Evolutionary conservation across 2,329 filamentous ascomycete genomes (phyloP).

Genomic region (Aspergillus sp.): DNA sequence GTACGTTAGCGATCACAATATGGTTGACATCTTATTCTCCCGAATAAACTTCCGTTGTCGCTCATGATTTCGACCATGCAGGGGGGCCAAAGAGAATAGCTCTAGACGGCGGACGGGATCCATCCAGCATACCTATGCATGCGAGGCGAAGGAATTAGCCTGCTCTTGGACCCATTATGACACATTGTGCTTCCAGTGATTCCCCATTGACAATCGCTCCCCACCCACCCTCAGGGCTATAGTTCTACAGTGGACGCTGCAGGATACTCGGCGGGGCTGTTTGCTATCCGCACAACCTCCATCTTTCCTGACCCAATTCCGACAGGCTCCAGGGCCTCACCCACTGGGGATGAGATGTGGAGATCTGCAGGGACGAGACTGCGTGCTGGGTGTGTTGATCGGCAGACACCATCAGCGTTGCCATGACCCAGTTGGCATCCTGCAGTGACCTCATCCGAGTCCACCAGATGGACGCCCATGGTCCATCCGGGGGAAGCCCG

Average conservation of each 20-base stretch:
- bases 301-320: no score
- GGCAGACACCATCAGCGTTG: slow-evolving; percentile 6
- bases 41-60: no score
- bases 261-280: background rate
- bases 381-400: slow-evolving; percentile 1
- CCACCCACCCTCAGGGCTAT: no score
- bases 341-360: background rate
- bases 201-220: background rate
- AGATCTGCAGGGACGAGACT: slow-evolving; percentile 14
- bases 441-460: slow-evolving; percentile 19
- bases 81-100: background rate
- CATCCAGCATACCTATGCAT: background rate
- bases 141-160: background rate
- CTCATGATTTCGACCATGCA: no score
- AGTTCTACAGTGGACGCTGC: background rate
- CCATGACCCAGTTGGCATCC: slow-evolving; percentile 8
- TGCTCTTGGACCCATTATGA: slow-evolving; percentile 1
- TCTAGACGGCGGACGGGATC: background rate
- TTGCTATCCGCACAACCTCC: background rate
- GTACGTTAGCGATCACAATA: no score
- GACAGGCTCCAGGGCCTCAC: background rate
- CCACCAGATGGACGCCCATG: slow-evolving; percentile 6
- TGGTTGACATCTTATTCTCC: no score
- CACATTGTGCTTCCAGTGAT: background rate
- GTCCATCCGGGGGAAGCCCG: slow-evolving; percentile 10